These are phyloP conservation scores for Mortierella sp. DNA, from an alignment of 371 early-diverging fungal species.

Conservation along the genomic window DNA sequence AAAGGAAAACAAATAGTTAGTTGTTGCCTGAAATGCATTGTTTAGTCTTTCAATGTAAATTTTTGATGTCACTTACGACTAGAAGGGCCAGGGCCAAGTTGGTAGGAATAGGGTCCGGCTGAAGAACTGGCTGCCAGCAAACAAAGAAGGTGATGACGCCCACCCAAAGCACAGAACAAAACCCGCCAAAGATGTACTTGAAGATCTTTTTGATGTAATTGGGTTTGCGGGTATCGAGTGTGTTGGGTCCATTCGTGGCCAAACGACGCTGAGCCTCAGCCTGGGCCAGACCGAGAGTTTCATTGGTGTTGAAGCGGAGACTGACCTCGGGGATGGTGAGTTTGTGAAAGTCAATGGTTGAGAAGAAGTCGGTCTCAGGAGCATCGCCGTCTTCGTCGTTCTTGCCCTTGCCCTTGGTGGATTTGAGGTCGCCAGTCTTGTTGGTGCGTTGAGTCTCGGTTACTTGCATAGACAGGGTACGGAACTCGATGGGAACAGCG, in stretches of 20 bases:
- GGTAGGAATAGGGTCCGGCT: conserved; percentile 39
- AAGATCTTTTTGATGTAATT: conserved; percentile 62
- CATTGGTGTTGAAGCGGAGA: conserved; percentile 63
- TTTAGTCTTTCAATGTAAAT: not conserved
- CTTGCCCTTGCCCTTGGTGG: conserved; percentile 21
- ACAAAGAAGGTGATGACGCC: conserved; percentile 59
- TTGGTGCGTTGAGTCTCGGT: conserved; percentile 51
- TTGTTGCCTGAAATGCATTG: not conserved
- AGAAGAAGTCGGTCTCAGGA: conserved; percentile 42
- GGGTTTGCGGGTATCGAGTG: conserved; percentile 60
- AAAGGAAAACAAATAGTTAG: not conserved
- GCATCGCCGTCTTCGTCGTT: conserved; percentile 24
- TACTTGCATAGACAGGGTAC: conserved; percentile 54
- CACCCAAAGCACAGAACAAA: conserved; percentile 62
- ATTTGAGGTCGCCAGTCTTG: conserved; percentile 25
- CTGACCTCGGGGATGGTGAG: conserved; percentile 56
- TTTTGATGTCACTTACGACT: conserved; percentile 26
- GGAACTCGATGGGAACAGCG: conserved; percentile 56
- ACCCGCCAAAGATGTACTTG: conserved; percentile 63
- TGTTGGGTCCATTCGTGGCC: conserved; percentile 62
- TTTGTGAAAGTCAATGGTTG: conserved; percentile 59
- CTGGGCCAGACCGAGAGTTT: conserved; percentile 61
- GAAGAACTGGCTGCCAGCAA: conserved; percentile 60
- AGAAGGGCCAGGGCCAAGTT: conserved; percentile 65
- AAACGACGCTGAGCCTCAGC: conserved; percentile 57